Evolutionary conservation across 768 basidiomycete genomes (phyloP).

Genomic region (Mycena venus): DNA sequence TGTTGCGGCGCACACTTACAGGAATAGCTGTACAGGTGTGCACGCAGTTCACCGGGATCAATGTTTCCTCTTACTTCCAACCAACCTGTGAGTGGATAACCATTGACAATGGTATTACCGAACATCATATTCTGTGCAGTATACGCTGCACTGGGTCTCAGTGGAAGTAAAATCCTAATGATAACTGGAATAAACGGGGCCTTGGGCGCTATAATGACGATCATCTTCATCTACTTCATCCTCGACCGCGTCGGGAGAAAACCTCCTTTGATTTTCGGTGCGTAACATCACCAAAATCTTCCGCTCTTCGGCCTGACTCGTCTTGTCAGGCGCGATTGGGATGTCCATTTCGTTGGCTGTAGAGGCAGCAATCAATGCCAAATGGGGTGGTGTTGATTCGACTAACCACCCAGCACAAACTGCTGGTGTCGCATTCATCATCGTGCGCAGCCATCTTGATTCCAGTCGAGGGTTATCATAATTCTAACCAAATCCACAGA

Average conservation of each 20-base stretch:
- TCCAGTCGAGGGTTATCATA: conserved; percentile 58
- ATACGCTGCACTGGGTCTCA: conserved; percentile 66
- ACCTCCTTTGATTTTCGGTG: conserved; percentile 53
- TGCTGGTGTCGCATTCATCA: conserved; percentile 43
- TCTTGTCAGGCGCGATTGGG: conserved; percentile 19
- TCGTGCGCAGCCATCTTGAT: conserved; percentile 57
- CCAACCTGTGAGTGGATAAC: conserved; percentile 7
- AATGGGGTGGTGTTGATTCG: conserved; percentile 68
- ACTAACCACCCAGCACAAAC: conserved; percentile 64
- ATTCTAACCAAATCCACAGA: conserved; percentile 62
- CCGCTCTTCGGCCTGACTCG: not conserved
- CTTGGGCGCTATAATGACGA: conserved; percentile 63
- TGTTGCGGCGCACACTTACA: conserved; percentile 60
- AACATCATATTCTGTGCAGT: conserved; percentile 60
- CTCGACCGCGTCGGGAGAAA: conserved; percentile 63
- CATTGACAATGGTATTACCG: not conserved
- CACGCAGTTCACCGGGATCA: conserved; percentile 69
- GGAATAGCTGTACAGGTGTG: conserved; percentile 69
- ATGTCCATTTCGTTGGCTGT: conserved; percentile 63
- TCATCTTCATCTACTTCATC: conserved; percentile 45
- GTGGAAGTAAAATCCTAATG: conserved; percentile 64
- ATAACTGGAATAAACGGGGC: conserved; percentile 65
- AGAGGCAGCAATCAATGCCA: conserved; percentile 68
- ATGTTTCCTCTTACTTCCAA: conserved; percentile 63
- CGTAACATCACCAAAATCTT: not conserved